phyloP scores from a whole-genome alignment of 129 eudicot species.

The Solidago caesia region DNA sequence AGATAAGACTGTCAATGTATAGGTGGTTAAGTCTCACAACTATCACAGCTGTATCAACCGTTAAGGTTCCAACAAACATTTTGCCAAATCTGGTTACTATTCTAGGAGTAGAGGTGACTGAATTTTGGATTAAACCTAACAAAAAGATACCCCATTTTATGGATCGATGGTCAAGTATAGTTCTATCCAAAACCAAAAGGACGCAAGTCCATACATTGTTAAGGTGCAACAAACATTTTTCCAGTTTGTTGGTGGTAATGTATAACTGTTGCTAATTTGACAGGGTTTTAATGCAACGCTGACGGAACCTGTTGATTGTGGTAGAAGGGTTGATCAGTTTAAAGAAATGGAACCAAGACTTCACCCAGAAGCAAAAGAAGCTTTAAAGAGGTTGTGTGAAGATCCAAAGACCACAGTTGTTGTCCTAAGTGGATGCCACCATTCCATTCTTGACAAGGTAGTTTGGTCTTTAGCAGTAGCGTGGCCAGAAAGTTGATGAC shows the following conservation, averaged over 20 bases:
- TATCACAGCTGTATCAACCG: not conserved
- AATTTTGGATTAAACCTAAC: too few species aligned
- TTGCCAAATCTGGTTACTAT: too few species aligned
- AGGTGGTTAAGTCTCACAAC: too few species aligned
- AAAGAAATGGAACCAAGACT: slow-evolving; percentile 78
- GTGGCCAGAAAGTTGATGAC: not conserved
- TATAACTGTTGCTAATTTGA: not conserved
- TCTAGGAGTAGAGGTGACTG: too few species aligned
- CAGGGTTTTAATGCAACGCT: slow-evolving; percentile 89
- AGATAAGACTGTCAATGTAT: too few species aligned
- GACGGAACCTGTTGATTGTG: slow-evolving; percentile 72
- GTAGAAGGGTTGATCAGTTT: slow-evolving; percentile 74
- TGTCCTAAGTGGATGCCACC: slow-evolving; percentile 74
- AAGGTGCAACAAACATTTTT: not conserved
- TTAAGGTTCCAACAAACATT: too few species aligned
- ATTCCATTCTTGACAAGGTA: slow-evolving; percentile 65
- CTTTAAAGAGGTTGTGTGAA: slow-evolving; percentile 54
- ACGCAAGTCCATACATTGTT: not conserved
- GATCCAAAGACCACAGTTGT: slow-evolving; percentile 76
- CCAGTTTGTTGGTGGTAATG: not conserved
- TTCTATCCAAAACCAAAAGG: too few species aligned
- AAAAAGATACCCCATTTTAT: too few species aligned
- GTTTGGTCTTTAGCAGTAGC: not conserved
- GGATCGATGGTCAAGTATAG: too few species aligned
- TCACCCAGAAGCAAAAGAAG: slow-evolving; percentile 66